phyloP scores from a whole-genome alignment of 495 filamentous ascomycete genomes.

The Aspergillus funiculosus region DNA sequence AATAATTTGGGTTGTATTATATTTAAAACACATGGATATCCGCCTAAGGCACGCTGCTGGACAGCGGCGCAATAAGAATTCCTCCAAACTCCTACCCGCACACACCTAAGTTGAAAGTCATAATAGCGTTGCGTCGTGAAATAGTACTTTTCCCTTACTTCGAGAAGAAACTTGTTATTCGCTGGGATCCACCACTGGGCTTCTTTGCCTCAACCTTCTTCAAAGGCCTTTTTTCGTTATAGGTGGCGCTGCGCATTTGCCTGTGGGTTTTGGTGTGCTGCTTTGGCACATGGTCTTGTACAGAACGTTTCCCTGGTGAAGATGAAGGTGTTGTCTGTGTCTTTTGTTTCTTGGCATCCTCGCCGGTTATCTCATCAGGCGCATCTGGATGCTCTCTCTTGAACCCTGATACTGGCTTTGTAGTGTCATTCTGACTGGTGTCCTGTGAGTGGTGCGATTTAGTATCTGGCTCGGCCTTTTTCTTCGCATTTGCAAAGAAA shows the following conservation, averaged over 20 bases:
- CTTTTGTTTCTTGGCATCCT: slow-evolving; percentile 28
- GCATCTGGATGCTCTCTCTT: slow-evolving; percentile 53
- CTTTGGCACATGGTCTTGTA: slow-evolving; percentile 16
- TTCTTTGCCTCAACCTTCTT: slow-evolving; percentile 45
- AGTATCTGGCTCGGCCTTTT: slow-evolving; percentile 20
- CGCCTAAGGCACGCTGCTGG: slow-evolving; percentile 14
- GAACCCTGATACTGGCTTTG: slow-evolving; percentile 41
- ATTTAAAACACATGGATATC: background rate
- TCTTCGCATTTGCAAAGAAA: slow-evolving; percentile 66
- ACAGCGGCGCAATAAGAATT: slow-evolving; percentile 14
- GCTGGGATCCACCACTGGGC: slow-evolving; percentile 57
- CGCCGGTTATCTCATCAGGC: slow-evolving; percentile 14
- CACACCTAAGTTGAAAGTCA: background rate
- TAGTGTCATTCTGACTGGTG: slow-evolving; percentile 46
- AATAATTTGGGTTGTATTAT: slow-evolving; percentile 13
- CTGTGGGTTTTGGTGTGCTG: background rate
- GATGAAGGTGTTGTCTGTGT: slow-evolving; percentile 9
- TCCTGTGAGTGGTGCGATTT: slow-evolving; percentile 18
- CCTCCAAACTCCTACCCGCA: background rate
- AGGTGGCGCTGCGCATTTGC: slow-evolving; percentile 36
- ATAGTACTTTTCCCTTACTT: slow-evolving; percentile 34
- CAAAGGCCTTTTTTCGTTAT: slow-evolving; percentile 41
- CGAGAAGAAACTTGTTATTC: slow-evolving; percentile 81
- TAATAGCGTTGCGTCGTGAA: background rate
- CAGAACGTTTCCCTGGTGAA: slow-evolving; percentile 22